phyloP scores from a whole-genome alignment of 2,329 filamentous ascomycete species.

The Aspergillus sp. region DNA sequence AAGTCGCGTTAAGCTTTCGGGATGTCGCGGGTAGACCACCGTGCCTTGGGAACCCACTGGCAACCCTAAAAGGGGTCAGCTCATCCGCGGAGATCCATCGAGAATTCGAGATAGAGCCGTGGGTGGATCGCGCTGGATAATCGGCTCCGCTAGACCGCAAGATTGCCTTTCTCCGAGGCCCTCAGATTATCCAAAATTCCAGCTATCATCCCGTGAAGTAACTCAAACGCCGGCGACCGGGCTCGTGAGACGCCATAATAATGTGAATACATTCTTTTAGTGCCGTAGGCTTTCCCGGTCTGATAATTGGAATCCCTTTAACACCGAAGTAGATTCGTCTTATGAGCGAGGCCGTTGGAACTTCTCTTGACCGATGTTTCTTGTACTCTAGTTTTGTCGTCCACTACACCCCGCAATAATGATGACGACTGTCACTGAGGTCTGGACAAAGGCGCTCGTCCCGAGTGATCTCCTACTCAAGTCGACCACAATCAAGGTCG shows the following conservation, averaged over 20 bases:
- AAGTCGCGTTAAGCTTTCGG: not conserved
- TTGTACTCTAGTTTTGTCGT: not conserved
- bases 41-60: not conserved
- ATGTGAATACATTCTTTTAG: not conserved
- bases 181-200: not conserved
- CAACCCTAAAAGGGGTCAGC: not conserved
- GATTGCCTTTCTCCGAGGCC: not conserved
- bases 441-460: constrained; percentile 18
- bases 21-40: not conserved
- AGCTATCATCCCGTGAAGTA: not conserved
- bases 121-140: not conserved
- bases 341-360: not conserved
- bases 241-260: not conserved
- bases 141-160: not conserved
- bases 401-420: not conserved
- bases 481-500: constrained; percentile 22
- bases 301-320: not conserved
- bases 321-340: not conserved
- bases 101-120: not conserved
- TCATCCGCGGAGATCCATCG: not conserved
- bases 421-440: constrained; percentile 29
- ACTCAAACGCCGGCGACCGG: not conserved
- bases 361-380: not conserved
- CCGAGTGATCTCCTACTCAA: constrained; percentile 19
- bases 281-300: not conserved